These are phyloP conservation scores for Xerocomus spinulosus DNA, from an alignment of 768 basidiomycete genomes.

Conservation along the genomic window DNA sequence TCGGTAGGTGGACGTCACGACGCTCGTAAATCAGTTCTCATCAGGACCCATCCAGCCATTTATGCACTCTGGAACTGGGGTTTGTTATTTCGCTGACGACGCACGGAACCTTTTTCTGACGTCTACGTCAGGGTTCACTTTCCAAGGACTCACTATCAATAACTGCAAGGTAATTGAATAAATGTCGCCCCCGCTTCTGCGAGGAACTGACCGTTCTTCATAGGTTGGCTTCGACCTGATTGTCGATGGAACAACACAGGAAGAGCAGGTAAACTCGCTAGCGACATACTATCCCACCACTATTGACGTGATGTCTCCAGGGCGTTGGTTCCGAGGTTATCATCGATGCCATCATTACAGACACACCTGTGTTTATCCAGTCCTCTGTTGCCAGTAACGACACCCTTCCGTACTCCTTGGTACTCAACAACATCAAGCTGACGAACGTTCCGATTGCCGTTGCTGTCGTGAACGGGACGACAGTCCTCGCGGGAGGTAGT, in stretches of 20 bases:
- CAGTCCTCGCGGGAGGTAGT: constrained; percentile 36
- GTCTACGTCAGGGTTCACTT: constrained; percentile 40
- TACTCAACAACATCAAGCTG: constrained; percentile 35
- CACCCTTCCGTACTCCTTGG: constrained; percentile 30
- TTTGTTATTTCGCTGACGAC: constrained; percentile 10
- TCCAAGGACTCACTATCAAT: constrained; percentile 46
- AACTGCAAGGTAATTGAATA: constrained; percentile 27
- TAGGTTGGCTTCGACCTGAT: constrained; percentile 43
- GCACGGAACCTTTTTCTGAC: not conserved
- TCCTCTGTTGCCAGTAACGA: constrained; percentile 31
- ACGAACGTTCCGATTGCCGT: constrained; percentile 34
- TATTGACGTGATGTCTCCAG: constrained; percentile 19
- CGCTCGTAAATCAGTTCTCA: not conserved
- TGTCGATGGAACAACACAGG: constrained; percentile 34
- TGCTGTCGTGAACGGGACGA: constrained; percentile 27
- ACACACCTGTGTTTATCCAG: constrained; percentile 43
- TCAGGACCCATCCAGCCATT: constrained; percentile 14
- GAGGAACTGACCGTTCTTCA: not conserved
- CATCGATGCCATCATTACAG: constrained; percentile 40
- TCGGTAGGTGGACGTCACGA: too few species aligned
- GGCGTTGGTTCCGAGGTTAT: constrained; percentile 41
- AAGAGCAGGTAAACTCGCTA: constrained; percentile 28
- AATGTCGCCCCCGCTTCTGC: too few species aligned
- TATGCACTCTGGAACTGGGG: constrained; percentile 41
- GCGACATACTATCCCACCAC: not conserved